phyloP scores from a whole-genome alignment of 108 stramenopile species.

The Cyclotella cryptica region DNA sequence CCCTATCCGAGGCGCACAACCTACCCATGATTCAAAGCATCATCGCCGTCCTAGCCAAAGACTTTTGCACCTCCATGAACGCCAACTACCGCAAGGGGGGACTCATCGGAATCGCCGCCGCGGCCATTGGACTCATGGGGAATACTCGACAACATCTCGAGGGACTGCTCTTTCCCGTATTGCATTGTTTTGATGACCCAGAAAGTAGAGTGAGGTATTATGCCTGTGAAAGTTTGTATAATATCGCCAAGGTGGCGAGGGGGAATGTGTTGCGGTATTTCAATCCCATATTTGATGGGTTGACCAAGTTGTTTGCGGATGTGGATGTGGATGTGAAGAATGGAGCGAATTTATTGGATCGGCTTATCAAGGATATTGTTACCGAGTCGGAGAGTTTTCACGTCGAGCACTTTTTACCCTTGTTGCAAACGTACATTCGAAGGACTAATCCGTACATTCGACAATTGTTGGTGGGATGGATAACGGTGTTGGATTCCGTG shows the following conservation, averaged over 20 bases:
- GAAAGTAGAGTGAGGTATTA: conserved; percentile 97
- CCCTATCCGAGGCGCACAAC: conserved; percentile 83
- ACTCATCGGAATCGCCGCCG: conserved; percentile 96
- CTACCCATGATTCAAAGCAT: conserved; percentile 84
- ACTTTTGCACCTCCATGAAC: conserved; percentile 97
- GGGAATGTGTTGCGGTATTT: conserved; percentile 87
- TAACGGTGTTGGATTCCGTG: conserved; percentile 94
- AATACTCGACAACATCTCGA: conserved; percentile 75
- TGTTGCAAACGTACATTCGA: conserved; percentile 96
- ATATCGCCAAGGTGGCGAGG: conserved; percentile 97
- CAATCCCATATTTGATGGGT: conserved; percentile 95
- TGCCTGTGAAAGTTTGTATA: conserved; percentile 97
- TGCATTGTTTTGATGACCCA: conserved; percentile 98
- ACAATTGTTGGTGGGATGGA: conserved; percentile 97
- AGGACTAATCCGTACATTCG: conserved; percentile 96
- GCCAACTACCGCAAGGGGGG: conserved; percentile 98
- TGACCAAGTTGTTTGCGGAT: conserved; percentile 96
- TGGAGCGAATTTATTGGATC: conserved; percentile 95
- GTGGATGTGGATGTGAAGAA: conserved; percentile 99
- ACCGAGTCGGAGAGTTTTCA: conserved; percentile 93
- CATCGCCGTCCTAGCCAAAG: conserved; percentile 89
- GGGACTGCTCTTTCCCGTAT: conserved; percentile 91
- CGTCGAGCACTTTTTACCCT: conserved; percentile 94
- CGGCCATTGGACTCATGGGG: conserved; percentile 94
- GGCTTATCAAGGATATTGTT: conserved; percentile 96